Evolutionary conservation across 495 filamentous ascomycete species (phyloP), one percentile per base, ranked within the genome.

Genomic region (Glutinoglossum americanum): DNA sequence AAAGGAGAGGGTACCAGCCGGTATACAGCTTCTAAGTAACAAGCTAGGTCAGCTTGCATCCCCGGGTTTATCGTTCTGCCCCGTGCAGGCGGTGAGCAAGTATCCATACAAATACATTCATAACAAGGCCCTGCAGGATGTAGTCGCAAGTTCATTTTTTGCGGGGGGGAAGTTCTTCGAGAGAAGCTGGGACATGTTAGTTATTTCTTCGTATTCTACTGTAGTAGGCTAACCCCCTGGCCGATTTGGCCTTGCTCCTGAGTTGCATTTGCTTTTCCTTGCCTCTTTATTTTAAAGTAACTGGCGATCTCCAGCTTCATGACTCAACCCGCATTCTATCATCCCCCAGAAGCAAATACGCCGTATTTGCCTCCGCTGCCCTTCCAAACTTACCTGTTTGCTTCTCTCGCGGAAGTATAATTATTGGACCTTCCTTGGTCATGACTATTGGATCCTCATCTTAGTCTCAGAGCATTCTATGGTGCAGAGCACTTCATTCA

Each of bases 151-250:
- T 2, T 27, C 25, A 53, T 80, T 78, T 61, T 81, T 82, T 60
- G 80, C 83, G 47, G 67, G 62, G 0, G 68, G 72, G 10, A 76
- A 79, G 30, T 74, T 84, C 60, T 79, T 80, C 61, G 61, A 74
- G 1, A 72, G 77, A 1, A 59, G 67, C 39, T 94, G 86, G 87
- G 81, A 87, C 59, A 60, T 92, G 86, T 93, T 71, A 77, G 82
- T 78, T 6, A 5, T 6, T 56, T 57, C 57, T 32, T 32, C 54
- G 21, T 30, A 21, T 51, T 35, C 33, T 28, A 41, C 11, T 60
- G 17, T 23, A 44, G n/a, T 23, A 57, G 32, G 57, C 30, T 51
- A 2, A 6, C n/a, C 39, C 56, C 53, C 25, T 5, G 13, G 48
- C 11, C 27, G 1, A 53, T 7, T 33, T 2, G n/a, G 21, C 6